phyloP scores from a whole-genome alignment of 1,284 basidiomycete species.

The Cutaneotrichosporon cutaneum region DNA sequence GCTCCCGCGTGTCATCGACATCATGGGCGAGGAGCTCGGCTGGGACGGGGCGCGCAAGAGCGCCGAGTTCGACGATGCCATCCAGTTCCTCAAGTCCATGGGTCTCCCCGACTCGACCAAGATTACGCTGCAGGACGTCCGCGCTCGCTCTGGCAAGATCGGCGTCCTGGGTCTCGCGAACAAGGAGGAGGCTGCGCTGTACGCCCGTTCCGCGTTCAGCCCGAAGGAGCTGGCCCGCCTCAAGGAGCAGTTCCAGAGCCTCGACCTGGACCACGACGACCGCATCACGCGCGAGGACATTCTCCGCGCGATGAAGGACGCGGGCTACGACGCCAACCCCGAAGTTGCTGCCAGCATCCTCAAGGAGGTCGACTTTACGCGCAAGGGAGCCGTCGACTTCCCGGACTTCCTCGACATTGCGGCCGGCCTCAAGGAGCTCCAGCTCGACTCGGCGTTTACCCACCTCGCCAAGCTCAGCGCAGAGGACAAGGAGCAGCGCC shows the following conservation, averaged over 20 bases:
- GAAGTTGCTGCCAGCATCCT: conserved; percentile 70
- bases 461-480: conserved; percentile 48
- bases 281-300: conserved; percentile 49
- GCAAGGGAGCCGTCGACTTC: conserved; percentile 62
- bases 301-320: conserved; percentile 47
- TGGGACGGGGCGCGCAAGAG: conserved; percentile 67
- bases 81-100: conserved; percentile 73
- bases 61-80: conserved; percentile 62
- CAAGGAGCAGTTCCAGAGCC: conserved; percentile 59
- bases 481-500: conserved; percentile 7
- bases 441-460: conserved; percentile 59
- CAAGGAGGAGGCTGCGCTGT: conserved; percentile 51
- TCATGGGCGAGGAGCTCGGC: conserved; percentile 82
- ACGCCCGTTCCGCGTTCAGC: conserved; percentile 65
- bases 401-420: conserved; percentile 81
- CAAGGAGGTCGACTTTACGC: conserved; percentile 68
- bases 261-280: conserved; percentile 54
- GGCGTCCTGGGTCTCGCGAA: conserved; percentile 40
- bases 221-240: conserved; percentile 67
- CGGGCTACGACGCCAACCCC: conserved; percentile 44
- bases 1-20: conserved; percentile 82
- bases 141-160: conserved; percentile 36
- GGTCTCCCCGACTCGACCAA: conserved; percentile 61
- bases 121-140: conserved; percentile 47
- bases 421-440: conserved; percentile 74